Percentiles rank a stretch among this genome's conserved stretches.
These are phyloP conservation scores for Pseudocercospora vitis DNA, from an alignment of 2,329 filamentous ascomycete genomes.

Conservation along the genomic window DNA sequence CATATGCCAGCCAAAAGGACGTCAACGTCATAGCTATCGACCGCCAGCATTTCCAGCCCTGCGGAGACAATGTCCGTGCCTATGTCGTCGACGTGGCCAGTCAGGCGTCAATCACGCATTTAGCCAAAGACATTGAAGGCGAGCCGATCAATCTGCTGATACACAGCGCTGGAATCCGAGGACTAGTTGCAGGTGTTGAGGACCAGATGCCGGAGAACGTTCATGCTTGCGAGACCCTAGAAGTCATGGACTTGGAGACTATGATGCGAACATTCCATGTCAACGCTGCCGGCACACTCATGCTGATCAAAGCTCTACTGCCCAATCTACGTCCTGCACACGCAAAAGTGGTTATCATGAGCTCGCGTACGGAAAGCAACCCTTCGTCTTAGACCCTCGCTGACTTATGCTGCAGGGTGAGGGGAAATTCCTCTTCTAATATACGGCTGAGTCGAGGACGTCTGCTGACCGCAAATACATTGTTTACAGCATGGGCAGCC, in stretches of 20 bases:
- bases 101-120: slow-evolving; percentile 28
- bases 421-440: no score
- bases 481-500: slow-evolving; percentile 49
- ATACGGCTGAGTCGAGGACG: no score
- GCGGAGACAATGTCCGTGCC: slow-evolving; percentile 26
- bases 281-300: slow-evolving; percentile 47
- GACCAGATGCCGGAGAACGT: slow-evolving; percentile 37
- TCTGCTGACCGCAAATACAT: no score
- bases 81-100: slow-evolving; percentile 34
- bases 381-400: no score
- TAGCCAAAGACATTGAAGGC: slow-evolving; percentile 24
- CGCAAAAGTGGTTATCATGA: slow-evolving; percentile 45
- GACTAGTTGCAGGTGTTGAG: slow-evolving; percentile 41
- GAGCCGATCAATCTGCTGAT: slow-evolving; percentile 43
- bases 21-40: slow-evolving; percentile 39
- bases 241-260: slow-evolving; percentile 43
- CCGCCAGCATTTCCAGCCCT: slow-evolving; percentile 18
- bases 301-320: slow-evolving; percentile 41
- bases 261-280: slow-evolving; percentile 43
- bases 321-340: slow-evolving; percentile 35
- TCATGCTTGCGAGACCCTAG: slow-evolving; percentile 43
- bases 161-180: slow-evolving; percentile 48
- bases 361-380: no score
- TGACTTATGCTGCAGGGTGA: no score
- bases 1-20: slow-evolving; percentile 27